Base-by-base conservation (phyloP, 805 yeast genomes). In the Kuraishia cidri region DNA sequence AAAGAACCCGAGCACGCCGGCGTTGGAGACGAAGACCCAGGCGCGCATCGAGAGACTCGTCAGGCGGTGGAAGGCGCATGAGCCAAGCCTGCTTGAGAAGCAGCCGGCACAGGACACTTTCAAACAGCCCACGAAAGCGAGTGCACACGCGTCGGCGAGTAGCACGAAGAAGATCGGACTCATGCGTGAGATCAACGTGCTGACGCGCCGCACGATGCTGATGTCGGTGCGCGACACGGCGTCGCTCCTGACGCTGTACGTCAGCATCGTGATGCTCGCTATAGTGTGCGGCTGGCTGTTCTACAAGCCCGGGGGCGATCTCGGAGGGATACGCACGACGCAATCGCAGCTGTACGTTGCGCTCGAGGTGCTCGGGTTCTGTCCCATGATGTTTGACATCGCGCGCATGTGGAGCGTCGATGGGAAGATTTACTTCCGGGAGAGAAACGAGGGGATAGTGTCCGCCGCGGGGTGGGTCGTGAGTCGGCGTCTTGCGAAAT, bases 261-360 rank as follows among this genome's bases (percentile, higher is more conserved):
- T 50, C 0, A 58, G 62, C 4, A 29, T 37, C 16, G 29, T 64
- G 0, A 36, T 75, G 3, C 54, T 78, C 39, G 74, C 81, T 1
- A 41, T 69, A 1, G 54, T 69, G 6, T 52, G 66, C 26, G 90
- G 90, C 2, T 79, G 85, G 82, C 62, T 81, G 31, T 81, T 76
- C 45, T 74, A 55, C 47, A 66, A 68, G 40, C 81, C 82, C 6
- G 62, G 58, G 17, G 64, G 66, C 5, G 63, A 69, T 25, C 40
- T 75, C 24, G 65, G 76, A 3, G 88, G 87, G 4, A 67, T 81
- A 20, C 55, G 88, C 41, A 62, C 85, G 3, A 47, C 46, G n/a
- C 50, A 67, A 7, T 67, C 72, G 4, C 54, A 68, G 6, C 35
- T 70, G 5, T 72, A 73, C 41, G 63, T 67, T 6, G 52, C 68